Percentiles rank a stretch among this genome's conserved stretches.
These are phyloP conservation scores for Rhizopogon roseolus DNA, from an alignment of 768 basidiomycete species.

Conservation along the genomic window DNA sequence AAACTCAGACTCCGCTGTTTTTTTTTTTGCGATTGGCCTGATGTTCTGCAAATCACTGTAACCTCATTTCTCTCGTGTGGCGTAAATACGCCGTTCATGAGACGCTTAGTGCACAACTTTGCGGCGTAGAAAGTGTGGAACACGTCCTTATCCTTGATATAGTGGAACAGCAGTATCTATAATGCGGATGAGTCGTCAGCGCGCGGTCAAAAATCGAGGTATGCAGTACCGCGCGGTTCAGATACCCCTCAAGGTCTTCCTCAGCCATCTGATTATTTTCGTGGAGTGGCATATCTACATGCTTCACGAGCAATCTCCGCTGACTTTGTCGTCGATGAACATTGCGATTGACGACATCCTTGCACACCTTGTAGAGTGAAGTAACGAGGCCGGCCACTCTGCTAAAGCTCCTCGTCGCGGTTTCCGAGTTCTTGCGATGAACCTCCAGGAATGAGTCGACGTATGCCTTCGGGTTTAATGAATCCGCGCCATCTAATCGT, in stretches of 20 bases:
- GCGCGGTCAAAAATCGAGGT: background rate
- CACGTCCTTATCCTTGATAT: slow-evolving; percentile 95
- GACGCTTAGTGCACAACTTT: slow-evolving; percentile 85
- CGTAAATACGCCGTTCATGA: slow-evolving; percentile 84
- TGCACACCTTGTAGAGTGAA: slow-evolving; percentile 89
- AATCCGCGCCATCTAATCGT: slow-evolving; percentile 49
- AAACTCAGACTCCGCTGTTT: no score
- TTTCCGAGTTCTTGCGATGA: slow-evolving; percentile 86
- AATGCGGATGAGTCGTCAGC: slow-evolving; percentile 5
- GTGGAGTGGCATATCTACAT: slow-evolving; percentile 80
- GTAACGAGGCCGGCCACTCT: slow-evolving; percentile 92
- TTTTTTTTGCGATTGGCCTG: no score
- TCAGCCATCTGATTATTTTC: slow-evolving; percentile 96
- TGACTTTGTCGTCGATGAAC: slow-evolving; percentile 74
- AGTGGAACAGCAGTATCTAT: slow-evolving; percentile 96
- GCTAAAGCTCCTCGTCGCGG: slow-evolving; percentile 81
- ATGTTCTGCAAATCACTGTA: no score
- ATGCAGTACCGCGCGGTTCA: slow-evolving; percentile 86
- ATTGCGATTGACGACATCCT: slow-evolving; percentile 92
- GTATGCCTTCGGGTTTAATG: slow-evolving; percentile 87
- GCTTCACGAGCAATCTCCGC: slow-evolving; percentile 90
- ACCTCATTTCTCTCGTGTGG: slow-evolving; percentile 89
- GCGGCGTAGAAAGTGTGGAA: slow-evolving; percentile 98
- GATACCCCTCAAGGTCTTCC: slow-evolving; percentile 80
- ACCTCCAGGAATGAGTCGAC: slow-evolving; percentile 89